Percentiles rank a stretch among this genome's conserved stretches.
Conservation (phyloP, 1,139 yeast species). For the Hyphopichia wangnamkhiaoensis region DNA sequence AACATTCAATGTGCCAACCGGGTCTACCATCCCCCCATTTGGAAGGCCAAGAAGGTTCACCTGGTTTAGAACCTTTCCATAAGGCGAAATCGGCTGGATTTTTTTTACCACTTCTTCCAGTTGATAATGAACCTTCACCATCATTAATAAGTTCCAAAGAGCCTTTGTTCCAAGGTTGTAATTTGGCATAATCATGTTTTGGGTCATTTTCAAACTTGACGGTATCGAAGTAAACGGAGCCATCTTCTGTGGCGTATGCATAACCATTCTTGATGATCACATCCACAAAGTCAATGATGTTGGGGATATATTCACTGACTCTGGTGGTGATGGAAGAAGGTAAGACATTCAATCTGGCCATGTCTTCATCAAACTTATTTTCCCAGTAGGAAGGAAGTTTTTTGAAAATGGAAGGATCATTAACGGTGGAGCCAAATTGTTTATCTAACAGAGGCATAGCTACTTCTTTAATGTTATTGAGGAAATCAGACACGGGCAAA, state of each 20-base stretch:
- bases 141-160: slow-evolving; percentile 83
- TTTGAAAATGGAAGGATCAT: slow-evolving; percentile 81
- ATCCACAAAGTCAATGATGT: slow-evolving; percentile 77
- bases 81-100: slow-evolving; percentile 88
- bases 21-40: slow-evolving; percentile 99
- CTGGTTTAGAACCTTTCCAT: slow-evolving; percentile 96
- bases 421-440: slow-evolving; percentile 71
- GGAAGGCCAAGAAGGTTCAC: slow-evolving; percentile 95
- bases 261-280: slow-evolving; percentile 75
- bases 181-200: slow-evolving; percentile 84
- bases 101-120: slow-evolving; percentile 56
- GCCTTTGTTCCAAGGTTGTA: slow-evolving; percentile 98
- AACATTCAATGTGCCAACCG: slow-evolving; percentile 99
- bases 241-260: slow-evolving; percentile 81
- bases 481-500: slow-evolving; percentile 36
- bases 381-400: slow-evolving; percentile 92
- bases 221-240: slow-evolving; percentile 95
- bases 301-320: slow-evolving; percentile 96
- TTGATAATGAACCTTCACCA: slow-evolving; percentile 88
- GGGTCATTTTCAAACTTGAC: slow-evolving; percentile 70
- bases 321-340: slow-evolving; percentile 87
- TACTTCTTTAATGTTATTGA: slow-evolving; percentile 63
- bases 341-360: slow-evolving; percentile 79
- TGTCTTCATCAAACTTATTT: slow-evolving; percentile 76
- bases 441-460: slow-evolving; percentile 73